Base-by-base conservation (phyloP, 208 protist species). In the Crithidia brevicula region DNA sequence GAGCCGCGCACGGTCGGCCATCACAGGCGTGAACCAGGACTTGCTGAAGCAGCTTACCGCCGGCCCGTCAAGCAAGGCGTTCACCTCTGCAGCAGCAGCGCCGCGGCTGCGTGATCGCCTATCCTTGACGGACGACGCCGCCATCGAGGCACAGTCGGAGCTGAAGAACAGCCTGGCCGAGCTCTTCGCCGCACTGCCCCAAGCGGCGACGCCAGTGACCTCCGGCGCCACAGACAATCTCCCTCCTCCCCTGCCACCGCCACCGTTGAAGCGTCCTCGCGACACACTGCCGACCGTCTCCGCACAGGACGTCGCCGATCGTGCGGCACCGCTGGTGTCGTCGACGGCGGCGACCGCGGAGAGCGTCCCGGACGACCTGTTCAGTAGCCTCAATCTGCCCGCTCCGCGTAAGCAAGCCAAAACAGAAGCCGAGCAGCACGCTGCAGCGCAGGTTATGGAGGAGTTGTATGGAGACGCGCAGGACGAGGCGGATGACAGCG, bases 1-100 rank as follows among this genome's bases (percentile, higher is more conserved):
- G 1, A 75, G 59, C 27, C 61, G 70, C 23, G 61, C 47, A 15
- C 70, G 70, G 20, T 53, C 70, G 1, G 61, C 68, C 16, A 23
- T 75, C 3, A 73, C 74, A 13, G 74, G 74, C 4, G 74, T 81
- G 11, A 74, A 81, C 30, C 50, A 72, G 27, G 63, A 69, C 27
- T 46, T 74, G 16, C 51, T 81, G 38, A 47, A 40, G 69, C 67
- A 81, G 49, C 63, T 81, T 33, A 64, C 64, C 16, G 51, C 72
- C 3, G 64, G 23, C 9, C 51, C 72, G 36, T 54, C 65, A 18
- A 42, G 7, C 7, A 65, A 36, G 8, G 27, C 50, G 2, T 33
- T 25, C 22, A 63, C 43, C n/a, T 40, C 36, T 40, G 54, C 25
- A 22, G 38, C 42, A 13, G 33, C 51, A 5, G 4, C 59, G 0